These are phyloP conservation scores for Ganoderma leucocontextum DNA, from an alignment of 1,284 basidiomycete species.

Conservation along the genomic window DNA sequence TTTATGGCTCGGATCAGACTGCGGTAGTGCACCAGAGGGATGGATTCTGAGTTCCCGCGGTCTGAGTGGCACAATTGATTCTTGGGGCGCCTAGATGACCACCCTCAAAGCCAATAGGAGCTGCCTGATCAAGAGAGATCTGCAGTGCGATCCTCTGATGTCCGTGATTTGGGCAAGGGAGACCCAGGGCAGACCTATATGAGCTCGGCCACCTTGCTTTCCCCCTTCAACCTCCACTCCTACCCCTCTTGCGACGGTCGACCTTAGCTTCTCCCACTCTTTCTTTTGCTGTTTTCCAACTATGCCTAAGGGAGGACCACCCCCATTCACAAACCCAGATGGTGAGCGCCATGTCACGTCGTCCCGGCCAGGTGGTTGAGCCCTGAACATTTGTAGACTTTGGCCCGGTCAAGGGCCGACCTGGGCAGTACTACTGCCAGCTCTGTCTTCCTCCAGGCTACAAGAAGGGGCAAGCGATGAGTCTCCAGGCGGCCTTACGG, in stretches of 20 bases:
- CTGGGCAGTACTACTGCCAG: slow-evolving; percentile 29
- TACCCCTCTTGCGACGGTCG: background rate
- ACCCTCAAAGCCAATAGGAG: slow-evolving; percentile 23
- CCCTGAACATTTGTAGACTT: slow-evolving; percentile 28
- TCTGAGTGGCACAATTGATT: background rate
- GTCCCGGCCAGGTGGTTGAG: background rate
- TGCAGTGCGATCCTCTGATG: slow-evolving; percentile 19
- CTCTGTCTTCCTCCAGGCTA: slow-evolving; percentile 27
- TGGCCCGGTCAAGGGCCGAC: slow-evolving; percentile 19
- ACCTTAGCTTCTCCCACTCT: background rate
- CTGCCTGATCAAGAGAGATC: slow-evolving; percentile 30
- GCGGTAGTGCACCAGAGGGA: slow-evolving; percentile 1
- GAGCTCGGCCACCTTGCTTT: slow-evolving; percentile 5
- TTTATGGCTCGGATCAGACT: background rate
- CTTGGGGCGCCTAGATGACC: slow-evolving; percentile 22
- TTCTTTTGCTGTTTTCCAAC: background rate
- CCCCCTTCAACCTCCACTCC: background rate
- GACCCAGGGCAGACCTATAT: slow-evolving; percentile 22
- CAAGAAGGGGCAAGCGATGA: slow-evolving; percentile 30
- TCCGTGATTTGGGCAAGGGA: slow-evolving; percentile 17
- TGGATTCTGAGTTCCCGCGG: background rate
- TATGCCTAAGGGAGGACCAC: background rate
- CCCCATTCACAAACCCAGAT: background rate
- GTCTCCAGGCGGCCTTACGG: slow-evolving; percentile 20
- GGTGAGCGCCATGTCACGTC: slow-evolving; percentile 5